A percentile compares a stretch with the other conserved stretches of the same genome.
These are phyloP conservation scores for Chlorella sorokiniana DNA, from an alignment of 139 green algal genomes.

Conservation along the genomic window DNA sequence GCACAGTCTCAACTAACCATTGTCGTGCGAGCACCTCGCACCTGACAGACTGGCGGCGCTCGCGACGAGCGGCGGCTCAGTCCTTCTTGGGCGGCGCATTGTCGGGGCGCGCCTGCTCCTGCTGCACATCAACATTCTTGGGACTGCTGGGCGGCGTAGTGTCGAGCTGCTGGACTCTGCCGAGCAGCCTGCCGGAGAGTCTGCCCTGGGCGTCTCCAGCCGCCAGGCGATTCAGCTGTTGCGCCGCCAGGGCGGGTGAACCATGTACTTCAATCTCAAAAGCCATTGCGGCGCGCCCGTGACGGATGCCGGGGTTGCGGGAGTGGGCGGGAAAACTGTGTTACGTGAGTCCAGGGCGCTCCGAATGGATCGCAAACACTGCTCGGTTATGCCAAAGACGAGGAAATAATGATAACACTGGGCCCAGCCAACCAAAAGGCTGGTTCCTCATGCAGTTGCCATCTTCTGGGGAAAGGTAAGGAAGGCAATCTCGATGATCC, in stretches of 20 bases:
- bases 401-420: too few relatives aligned
- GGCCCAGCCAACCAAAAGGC: too few relatives aligned
- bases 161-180: background rate
- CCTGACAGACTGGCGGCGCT: too few relatives aligned
- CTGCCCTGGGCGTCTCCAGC: background rate
- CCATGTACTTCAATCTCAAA: constrained; percentile 9
- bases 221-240: background rate
- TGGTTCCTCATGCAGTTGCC: too few relatives aligned
- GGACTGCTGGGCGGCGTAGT: background rate
- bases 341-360: too few relatives aligned
- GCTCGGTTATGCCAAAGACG: too few relatives aligned
- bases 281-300: background rate
- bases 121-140: background rate
- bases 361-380: too few relatives aligned
- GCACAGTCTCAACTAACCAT: too few relatives aligned
- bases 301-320: background rate
- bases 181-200: background rate
- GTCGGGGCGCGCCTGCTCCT: background rate
- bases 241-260: background rate
- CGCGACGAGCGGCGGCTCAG: background rate
- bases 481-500: too few relatives aligned
- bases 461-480: too few relatives aligned
- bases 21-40: too few relatives aligned
- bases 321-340: background rate
- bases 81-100: background rate